Percentiles rank a stretch among this genome's conserved stretches.
phyloP scores from a whole-genome alignment of 768 basidiomycete genomes.

The Mycena alexandri region DNA sequence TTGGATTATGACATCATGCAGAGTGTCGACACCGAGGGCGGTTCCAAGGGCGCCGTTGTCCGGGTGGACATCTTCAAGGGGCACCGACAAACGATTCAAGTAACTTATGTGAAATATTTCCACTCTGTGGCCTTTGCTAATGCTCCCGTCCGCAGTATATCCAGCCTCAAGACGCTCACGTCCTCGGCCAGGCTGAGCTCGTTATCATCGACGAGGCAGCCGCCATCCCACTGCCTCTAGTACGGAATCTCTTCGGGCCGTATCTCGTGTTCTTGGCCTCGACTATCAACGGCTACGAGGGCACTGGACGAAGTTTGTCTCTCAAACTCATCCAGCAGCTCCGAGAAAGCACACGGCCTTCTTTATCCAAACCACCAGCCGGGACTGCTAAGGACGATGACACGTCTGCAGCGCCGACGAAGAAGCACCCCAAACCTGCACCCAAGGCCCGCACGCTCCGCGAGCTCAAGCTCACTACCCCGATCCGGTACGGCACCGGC shows the following conservation, averaged over 20 bases:
- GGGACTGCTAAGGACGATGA: constrained; percentile 51
- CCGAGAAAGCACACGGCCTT: constrained; percentile 89
- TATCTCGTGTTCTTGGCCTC: constrained; percentile 99
- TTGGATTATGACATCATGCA: constrained; percentile 97
- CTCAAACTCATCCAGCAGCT: constrained; percentile 98
- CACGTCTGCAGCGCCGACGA: constrained; percentile 64
- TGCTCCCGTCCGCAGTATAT: constrained; percentile 78
- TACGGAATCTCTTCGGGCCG: constrained; percentile 92
- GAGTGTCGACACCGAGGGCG: constrained; percentile 86
- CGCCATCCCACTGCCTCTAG: constrained; percentile 96
- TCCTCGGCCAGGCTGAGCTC: constrained; percentile 96
- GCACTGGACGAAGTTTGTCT: constrained; percentile 97
- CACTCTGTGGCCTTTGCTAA: constrained; percentile 1
- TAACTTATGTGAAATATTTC: constrained; percentile 48
- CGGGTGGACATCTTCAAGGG: constrained; percentile 93
- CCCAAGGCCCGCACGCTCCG: constrained; percentile 82
- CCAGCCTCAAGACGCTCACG: constrained; percentile 97
- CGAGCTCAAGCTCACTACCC: constrained; percentile 95
- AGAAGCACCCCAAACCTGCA: constrained; percentile 64
- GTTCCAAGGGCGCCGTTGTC: constrained; percentile 93
- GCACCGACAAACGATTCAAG: constrained; percentile 97
- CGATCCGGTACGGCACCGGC: constrained; percentile 90
- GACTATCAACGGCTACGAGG: constrained; percentile 99
- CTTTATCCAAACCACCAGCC: constrained; percentile 72
- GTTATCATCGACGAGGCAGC: constrained; percentile 99